These are phyloP conservation scores for Agrocybe pediades DNA, from an alignment of 768 basidiomycete species.

Conservation along the genomic window DNA sequence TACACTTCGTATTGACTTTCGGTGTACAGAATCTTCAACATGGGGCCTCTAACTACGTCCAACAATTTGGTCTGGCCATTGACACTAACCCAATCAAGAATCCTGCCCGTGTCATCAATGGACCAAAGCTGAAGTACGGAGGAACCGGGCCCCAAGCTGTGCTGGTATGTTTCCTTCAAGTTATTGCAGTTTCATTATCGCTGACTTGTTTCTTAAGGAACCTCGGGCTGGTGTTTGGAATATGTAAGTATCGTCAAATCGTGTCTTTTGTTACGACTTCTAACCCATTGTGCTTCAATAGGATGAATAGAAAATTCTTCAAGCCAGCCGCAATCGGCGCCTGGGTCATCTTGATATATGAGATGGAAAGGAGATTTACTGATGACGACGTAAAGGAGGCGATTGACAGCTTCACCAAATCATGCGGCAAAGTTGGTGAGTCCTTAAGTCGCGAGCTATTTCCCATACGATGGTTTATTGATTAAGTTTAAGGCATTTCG, in stretches of 20 bases:
- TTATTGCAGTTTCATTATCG: neutral
- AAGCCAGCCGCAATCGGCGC: conserved; percentile 44
- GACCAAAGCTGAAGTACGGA: conserved; percentile 72
- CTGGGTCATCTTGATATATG: conserved; percentile 71
- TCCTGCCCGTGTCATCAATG: conserved; percentile 61
- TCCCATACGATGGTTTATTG: conserved; percentile 13
- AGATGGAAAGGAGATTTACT: conserved; percentile 53
- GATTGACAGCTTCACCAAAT: conserved; percentile 49
- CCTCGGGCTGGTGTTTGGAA: conserved; percentile 79
- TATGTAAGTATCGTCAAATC: conserved; percentile 57
- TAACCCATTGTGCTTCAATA: conserved; percentile 30
- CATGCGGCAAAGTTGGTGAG: conserved; percentile 62
- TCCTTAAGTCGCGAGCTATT: conserved; percentile 22
- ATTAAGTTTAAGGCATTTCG: conserved; percentile 51
- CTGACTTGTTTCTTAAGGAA: conserved; percentile 31
- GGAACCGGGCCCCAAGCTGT: conserved; percentile 49
- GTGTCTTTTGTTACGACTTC: neutral
- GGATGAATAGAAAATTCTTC: conserved; percentile 47
- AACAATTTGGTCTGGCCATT: conserved; percentile 74
- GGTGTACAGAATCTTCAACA: conserved; percentile 59
- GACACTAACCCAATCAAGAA: conserved; percentile 54
- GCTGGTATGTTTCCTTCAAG: conserved; percentile 43
- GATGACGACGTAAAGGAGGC: conserved; percentile 44
- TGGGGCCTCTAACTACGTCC: conserved; percentile 73
- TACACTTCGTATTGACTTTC: conserved; percentile 33